Conservation (phyloP, 1,284 basidiomycete species). For the Austroboletus novae-zelandiae region DNA sequence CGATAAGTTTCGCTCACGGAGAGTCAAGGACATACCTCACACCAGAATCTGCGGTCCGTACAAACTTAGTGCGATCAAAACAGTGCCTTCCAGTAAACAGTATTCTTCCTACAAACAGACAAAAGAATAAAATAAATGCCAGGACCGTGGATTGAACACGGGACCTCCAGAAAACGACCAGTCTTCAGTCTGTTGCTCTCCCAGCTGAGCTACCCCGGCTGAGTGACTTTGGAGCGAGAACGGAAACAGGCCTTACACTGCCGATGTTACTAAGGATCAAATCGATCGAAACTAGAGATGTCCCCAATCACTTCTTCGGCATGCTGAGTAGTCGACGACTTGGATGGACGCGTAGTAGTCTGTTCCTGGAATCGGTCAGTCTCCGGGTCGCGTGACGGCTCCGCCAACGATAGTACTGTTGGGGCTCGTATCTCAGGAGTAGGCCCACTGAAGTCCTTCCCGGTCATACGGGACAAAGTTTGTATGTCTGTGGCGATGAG, state of each 20-base stretch:
- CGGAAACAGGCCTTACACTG: not conserved
- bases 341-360: conserved; percentile 2
- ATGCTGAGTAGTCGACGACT: conserved; percentile 9
- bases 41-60: too few relatives aligned
- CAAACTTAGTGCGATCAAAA: too few relatives aligned
- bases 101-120: not conserved
- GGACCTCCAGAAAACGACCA: conserved; percentile 45
- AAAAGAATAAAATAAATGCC: conserved; percentile 29
- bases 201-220: conserved; percentile 71
- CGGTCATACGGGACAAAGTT: conserved; percentile 70
- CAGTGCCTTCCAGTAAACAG: too few relatives aligned
- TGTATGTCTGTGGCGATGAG: conserved; percentile 51
- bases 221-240: not conserved
- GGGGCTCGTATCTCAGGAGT: conserved; percentile 66
- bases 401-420: conserved; percentile 29
- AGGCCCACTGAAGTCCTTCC: conserved; percentile 78
- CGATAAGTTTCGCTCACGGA: not conserved
- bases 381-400: conserved; percentile 10
- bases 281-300: conserved; percentile 22
- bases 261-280: too few relatives aligned
- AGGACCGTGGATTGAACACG: conserved; percentile 61
- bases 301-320: conserved; percentile 34
- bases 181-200: conserved; percentile 78
- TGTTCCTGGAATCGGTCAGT: not conserved
- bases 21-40: not conserved